Evolutionary conservation across 2,329 filamentous ascomycete genomes (phyloP), one percentile per base, ranked within the genome.

Genomic region (Sclerotinia sclerotiorum): DNA sequence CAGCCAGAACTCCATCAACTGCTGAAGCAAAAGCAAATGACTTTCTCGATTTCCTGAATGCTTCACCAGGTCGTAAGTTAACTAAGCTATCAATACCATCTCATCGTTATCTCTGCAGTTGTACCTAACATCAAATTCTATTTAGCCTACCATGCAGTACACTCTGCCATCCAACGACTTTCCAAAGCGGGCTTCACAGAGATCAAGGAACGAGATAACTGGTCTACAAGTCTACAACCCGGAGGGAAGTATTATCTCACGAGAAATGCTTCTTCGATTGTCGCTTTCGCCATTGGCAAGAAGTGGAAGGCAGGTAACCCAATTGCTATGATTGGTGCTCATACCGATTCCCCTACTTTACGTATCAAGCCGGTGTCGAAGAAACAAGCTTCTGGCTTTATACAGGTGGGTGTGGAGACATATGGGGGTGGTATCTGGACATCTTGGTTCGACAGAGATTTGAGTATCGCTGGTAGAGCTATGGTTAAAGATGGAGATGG

Each of bases 401-500:
- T 97, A 71, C 95, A 99, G 81, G 89, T 99, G 68, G 95, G 94
- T 65, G 94, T 97, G 64, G 95, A 99, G 83, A 94, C 93, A 1
- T 99, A 99, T 77, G 95, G 95, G 65, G 95, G 95, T 70, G 95
- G 95, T 68, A 89, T 98, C 76, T 98, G 94, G 94, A 94, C 97
- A 80, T 97, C 92, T 58, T 99, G 91, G 95, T 99, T 99, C 77
- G 95, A 99, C 79, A 89, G 95, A 63, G 95, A 99, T 79, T 83
- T 99, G 71, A 91, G 92, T 74, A 88, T 98, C 66, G 95, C 95
- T 44, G 95, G 95, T 11, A 87, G 95, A 69, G 92, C 92, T 19
- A 89, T 98, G 83, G 91, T 95, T 68, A 88, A 86, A 74, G 88
- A 89, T 68, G 85, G 85, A 58, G 85, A 91, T 69, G 92, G 91